Evolutionary conservation across 305 asterid species (phyloP).

Genomic region (Rubia tinctorum): DNA sequence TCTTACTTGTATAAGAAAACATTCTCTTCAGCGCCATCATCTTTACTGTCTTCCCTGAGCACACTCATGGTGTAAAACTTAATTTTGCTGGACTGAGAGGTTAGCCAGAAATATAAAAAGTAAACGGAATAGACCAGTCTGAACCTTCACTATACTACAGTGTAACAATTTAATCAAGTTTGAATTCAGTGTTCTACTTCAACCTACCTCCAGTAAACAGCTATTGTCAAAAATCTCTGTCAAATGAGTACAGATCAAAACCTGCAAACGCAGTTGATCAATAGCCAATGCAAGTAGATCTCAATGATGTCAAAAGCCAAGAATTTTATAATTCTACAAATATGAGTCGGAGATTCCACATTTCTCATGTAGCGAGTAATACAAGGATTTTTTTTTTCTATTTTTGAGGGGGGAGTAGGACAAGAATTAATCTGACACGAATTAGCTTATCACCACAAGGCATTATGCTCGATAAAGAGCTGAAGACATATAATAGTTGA

Average conservation of each 20-base stretch:
- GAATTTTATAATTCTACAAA: conserved; percentile 5
- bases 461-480: background rate
- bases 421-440: background rate
- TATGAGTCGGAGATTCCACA: background rate
- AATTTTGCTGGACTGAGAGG: conserved; percentile 68
- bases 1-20: conserved; percentile 78
- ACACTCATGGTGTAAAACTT: conserved; percentile 94
- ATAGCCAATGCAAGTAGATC: background rate
- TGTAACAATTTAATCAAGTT: conserved; percentile 21
- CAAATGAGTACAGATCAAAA: conserved; percentile 89
- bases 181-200: conserved; percentile 48
- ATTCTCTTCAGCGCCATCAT: conserved; percentile 65
- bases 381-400: background rate
- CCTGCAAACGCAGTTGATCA: conserved; percentile 48
- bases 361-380: background rate
- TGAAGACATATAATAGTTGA: background rate
- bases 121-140: conserved; percentile 12
- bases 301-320: conserved; percentile 2
- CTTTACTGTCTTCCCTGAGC: conserved; percentile 63
- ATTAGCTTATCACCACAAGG: background rate
- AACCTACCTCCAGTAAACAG: conserved; percentile 65
- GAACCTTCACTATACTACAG: background rate
- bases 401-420: too few relatives aligned
- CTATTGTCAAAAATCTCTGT: conserved; percentile 81
- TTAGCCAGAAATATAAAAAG: conserved; percentile 13